Percentiles rank a stretch among this genome's conserved stretches.
Evolutionary conservation across 1,284 basidiomycete species (phyloP).

Genomic region (Fomitopsis pinicola): DNA sequence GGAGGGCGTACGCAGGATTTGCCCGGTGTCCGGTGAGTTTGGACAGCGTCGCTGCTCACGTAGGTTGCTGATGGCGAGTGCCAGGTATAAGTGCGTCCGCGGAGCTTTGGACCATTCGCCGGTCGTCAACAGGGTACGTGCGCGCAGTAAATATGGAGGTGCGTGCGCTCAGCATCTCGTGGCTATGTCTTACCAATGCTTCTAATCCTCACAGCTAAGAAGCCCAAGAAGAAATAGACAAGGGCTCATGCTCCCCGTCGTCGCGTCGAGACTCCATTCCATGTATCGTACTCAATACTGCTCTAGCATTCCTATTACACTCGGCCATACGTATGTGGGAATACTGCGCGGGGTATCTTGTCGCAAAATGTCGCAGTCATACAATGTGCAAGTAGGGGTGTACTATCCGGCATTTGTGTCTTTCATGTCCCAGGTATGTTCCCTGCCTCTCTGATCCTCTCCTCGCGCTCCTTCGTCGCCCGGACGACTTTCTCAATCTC

Average conservation of each 20-base stretch:
- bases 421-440: conserved; percentile 16
- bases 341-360: neutral
- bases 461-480: conserved; percentile 53
- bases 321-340: neutral
- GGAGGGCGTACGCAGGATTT: conserved; percentile 97
- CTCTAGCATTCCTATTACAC: neutral
- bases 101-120: conserved; percentile 91
- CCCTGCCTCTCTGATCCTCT: conserved; percentile 52
- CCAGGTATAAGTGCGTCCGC: conserved; percentile 92
- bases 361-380: neutral
- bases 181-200: neutral
- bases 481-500: conserved; percentile 78
- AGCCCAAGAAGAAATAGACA: conserved; percentile 70
- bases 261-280: neutral
- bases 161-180: conserved; percentile 25
- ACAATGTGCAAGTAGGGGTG: too few species aligned
- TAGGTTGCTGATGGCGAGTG: conserved; percentile 1
- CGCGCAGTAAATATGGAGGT: conserved; percentile 95
- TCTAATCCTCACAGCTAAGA: conserved; percentile 61
- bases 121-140: conserved; percentile 79
- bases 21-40: conserved; percentile 86
- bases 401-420: too few species aligned
- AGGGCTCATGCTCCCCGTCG: neutral
- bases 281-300: neutral
- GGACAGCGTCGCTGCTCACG: neutral